Evolutionary conservation across 495 filamentous ascomycete species (phyloP).

Genomic region (Alectoria sarmentosa): DNA sequence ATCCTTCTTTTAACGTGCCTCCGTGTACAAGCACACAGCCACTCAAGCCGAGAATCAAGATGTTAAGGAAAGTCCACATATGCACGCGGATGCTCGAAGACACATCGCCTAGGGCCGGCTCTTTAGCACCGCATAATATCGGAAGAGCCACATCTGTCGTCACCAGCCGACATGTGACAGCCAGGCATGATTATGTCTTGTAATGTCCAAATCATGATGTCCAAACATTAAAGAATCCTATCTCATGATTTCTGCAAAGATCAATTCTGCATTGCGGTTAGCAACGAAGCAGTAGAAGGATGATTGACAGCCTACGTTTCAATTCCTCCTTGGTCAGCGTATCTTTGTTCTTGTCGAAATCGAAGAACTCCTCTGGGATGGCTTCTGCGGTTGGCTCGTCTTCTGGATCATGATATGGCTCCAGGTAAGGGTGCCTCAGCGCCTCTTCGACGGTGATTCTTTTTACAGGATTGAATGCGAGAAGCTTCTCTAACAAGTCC

Average conservation of each 20-base stretch:
- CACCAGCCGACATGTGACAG: slow-evolving; percentile 14
- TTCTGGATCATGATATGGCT: slow-evolving; percentile 98
- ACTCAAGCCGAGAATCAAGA: background rate
- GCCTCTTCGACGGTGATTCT: slow-evolving; percentile 97
- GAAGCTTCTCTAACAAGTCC: slow-evolving; percentile 88
- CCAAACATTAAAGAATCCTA: slow-evolving; percentile 36
- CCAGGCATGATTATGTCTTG: slow-evolving; percentile 3
- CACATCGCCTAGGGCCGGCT: background rate
- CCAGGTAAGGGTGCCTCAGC: slow-evolving; percentile 93
- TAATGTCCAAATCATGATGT: slow-evolving; percentile 11
- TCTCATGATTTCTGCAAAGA: slow-evolving; percentile 98
- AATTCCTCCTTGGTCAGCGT: slow-evolving; percentile 96
- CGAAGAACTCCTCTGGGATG: slow-evolving; percentile 98
- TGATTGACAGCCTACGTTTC: slow-evolving; percentile 55
- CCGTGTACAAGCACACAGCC: background rate
- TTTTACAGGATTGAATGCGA: slow-evolving; percentile 98
- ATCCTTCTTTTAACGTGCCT: background rate
- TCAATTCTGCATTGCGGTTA: slow-evolving; percentile 55
- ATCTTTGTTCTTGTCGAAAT: slow-evolving; percentile 99
- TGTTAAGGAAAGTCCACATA: slow-evolving; percentile 6
- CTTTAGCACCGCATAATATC: background rate
- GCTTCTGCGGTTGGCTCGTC: slow-evolving; percentile 96
- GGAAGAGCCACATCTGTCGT: slow-evolving; percentile 10
- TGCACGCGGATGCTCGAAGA: slow-evolving; percentile 13
- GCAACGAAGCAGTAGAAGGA: background rate